A percentile compares a stretch with the other conserved stretches of the same genome.
Evolutionary conservation across 2,329 filamentous ascomycete genomes (phyloP).

Genomic region (Fonsecaea monophora): DNA sequence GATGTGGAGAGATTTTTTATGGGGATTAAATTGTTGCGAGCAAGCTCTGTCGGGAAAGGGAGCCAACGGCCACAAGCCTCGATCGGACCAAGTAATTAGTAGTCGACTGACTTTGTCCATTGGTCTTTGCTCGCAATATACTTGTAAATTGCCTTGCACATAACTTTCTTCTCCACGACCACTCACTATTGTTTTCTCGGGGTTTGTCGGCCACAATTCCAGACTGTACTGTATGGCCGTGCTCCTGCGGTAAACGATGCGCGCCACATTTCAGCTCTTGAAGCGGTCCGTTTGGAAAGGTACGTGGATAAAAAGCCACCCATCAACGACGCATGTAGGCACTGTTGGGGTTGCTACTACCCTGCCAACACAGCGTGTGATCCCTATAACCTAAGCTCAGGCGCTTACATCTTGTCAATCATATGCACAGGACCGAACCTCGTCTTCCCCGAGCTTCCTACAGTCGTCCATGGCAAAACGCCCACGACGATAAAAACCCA

Average conservation of each 20-base stretch:
- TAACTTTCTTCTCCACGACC: neutral
- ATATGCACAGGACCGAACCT: conserved; percentile 41
- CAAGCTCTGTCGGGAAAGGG: neutral
- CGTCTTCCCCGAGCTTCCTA: conserved; percentile 49
- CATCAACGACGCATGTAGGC: neutral
- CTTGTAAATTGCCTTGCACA: neutral
- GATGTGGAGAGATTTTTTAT: conserved; percentile 20
- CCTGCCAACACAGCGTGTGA: neutral
- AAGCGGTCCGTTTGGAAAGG: conserved; percentile 90
- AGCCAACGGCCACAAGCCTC: neutral
- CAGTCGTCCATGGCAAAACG: conserved; percentile 67
- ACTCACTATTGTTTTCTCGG: neutral
- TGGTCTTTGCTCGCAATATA: conserved; percentile 17
- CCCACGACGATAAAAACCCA: conserved; percentile 76
- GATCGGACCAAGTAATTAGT: neutral
- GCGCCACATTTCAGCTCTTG: conserved; percentile 70
- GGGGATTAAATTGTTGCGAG: conserved; percentile 8
- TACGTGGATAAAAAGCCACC: conserved; percentile 45
- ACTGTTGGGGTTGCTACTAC: conserved; percentile 10
- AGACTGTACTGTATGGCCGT: conserved; percentile 18
- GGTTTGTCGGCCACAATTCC: neutral
- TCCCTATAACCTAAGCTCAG: neutral
- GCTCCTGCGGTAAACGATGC: conserved; percentile 58
- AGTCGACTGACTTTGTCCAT: neutral
- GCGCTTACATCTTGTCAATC: conserved; percentile 39